Percentiles rank a stretch among this genome's conserved stretches.
These are phyloP conservation scores for Cercospora citrullina DNA, from an alignment of 2,329 filamentous ascomycete species.

Conservation along the genomic window DNA sequence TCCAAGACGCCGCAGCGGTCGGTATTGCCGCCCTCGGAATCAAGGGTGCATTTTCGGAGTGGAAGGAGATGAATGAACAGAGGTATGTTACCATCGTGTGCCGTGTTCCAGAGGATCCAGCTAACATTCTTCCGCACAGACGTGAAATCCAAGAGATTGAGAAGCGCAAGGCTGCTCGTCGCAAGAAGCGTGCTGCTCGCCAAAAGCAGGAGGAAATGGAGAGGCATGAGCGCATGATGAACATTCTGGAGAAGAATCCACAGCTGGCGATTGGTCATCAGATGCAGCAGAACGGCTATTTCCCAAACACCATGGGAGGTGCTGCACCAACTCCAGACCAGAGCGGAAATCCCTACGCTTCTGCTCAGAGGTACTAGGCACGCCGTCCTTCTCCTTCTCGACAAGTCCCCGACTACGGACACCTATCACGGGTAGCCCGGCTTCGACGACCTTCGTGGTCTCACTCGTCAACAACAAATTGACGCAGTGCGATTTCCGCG, in stretches of 20 bases:
- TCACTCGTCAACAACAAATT: not conserved
- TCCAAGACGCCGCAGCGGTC: constrained; percentile 65
- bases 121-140: constrained; percentile 31
- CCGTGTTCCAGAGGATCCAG: too few relatives aligned
- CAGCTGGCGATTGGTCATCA: constrained; percentile 32
- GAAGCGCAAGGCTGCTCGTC: constrained; percentile 41
- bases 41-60: constrained; percentile 65
- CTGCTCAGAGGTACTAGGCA: constrained; percentile 24
- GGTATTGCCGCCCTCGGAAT: constrained; percentile 68
- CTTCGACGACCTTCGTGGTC: constrained; percentile 1
- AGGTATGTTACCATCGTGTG: constrained; percentile 50
- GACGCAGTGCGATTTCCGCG: not conserved
- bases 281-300: constrained; percentile 28
- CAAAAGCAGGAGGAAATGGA: constrained; percentile 50
- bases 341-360: constrained; percentile 39
- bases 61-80: constrained; percentile 67
- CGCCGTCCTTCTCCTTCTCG: not conserved
- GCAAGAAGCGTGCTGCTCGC: constrained; percentile 45
- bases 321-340: constrained; percentile 30
- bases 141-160: constrained; percentile 55
- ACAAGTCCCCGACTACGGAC: not conserved
- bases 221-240: constrained; percentile 41
- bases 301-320: constrained; percentile 2
- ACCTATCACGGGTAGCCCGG: constrained; percentile 1
- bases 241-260: constrained; percentile 35